Evolutionary conservation across 1,139 yeast genomes (phyloP).

Genomic region (Nakaseomyces nivariensis): DNA sequence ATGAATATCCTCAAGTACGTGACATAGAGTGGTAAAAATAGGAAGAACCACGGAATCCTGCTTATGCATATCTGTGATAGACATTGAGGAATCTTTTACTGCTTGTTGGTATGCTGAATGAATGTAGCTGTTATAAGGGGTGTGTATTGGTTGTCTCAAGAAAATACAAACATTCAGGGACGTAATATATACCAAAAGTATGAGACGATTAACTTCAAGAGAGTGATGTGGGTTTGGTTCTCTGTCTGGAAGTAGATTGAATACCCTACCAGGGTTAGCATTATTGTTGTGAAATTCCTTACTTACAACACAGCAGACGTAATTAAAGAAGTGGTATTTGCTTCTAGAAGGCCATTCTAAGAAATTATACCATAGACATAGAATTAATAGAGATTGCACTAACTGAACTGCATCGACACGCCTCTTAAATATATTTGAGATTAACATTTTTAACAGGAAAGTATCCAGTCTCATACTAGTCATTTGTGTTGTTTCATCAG

Average conservation of each 20-base stretch:
- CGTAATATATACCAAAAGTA: slow-evolving; percentile 31
- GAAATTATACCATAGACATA: slow-evolving; percentile 72
- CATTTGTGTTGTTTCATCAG: slow-evolving; percentile 29
- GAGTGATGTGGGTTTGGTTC: slow-evolving; percentile 1
- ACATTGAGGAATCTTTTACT: slow-evolving; percentile 11
- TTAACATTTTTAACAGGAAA: slow-evolving; percentile 46
- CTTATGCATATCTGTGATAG: slow-evolving; percentile 18
- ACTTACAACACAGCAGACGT: slow-evolving; percentile 57
- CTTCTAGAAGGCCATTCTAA: slow-evolving; percentile 76
- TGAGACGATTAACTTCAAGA: slow-evolving; percentile 15
- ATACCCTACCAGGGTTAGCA: slow-evolving; percentile 2
- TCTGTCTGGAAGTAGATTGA: background rate
- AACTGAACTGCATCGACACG: slow-evolving; percentile 70
- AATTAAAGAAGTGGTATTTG: slow-evolving; percentile 60
- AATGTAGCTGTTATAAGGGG: slow-evolving; percentile 20
- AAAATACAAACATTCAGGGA: slow-evolving; percentile 29
- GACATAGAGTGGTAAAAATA: slow-evolving; percentile 48
- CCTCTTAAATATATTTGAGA: slow-evolving; percentile 53
- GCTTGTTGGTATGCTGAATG: slow-evolving; percentile 15
- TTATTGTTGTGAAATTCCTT: slow-evolving; percentile 43
- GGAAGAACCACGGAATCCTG: slow-evolving; percentile 39
- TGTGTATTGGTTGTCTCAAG: slow-evolving; percentile 29
- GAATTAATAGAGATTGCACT: slow-evolving; percentile 48
- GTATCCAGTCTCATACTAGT: slow-evolving; percentile 43
- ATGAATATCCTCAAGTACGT: slow-evolving; percentile 55